These are phyloP conservation scores for Anthracocystis walkeri DNA, from an alignment of 1,284 basidiomycete genomes.

Conservation along the genomic window DNA sequence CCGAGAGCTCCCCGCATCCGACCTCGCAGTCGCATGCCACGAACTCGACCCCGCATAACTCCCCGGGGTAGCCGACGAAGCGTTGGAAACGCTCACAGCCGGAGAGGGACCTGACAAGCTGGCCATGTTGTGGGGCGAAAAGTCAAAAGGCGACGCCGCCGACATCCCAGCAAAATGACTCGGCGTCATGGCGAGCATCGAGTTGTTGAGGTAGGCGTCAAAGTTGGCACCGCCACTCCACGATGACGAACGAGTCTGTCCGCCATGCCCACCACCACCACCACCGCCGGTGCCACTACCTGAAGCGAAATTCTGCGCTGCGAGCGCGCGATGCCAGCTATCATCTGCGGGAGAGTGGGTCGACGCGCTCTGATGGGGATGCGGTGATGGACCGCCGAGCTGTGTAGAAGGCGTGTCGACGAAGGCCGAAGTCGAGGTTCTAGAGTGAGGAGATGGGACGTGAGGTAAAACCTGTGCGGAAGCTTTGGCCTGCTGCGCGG, in stretches of 20 bases:
- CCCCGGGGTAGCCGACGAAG: conserved; percentile 32
- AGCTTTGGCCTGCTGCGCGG: conserved; percentile 20
- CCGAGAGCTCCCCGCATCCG: conserved; percentile 26
- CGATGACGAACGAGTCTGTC: conserved; percentile 39
- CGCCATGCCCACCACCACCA: not conserved
- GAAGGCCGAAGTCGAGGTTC: conserved; percentile 14
- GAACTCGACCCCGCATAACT: conserved; percentile 37
- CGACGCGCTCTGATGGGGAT: conserved; percentile 7
- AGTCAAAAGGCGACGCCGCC: conserved; percentile 34
- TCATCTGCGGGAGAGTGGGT: conserved; percentile 28
- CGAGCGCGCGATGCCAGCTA: conserved; percentile 34
- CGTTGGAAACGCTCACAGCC: conserved; percentile 23
- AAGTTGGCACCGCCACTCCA: conserved; percentile 39
- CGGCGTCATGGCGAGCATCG: conserved; percentile 45
- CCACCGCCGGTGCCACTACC: not conserved
- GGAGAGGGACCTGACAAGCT: conserved; percentile 24
- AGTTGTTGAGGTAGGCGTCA: conserved; percentile 40
- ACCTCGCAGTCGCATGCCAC: conserved; percentile 25
- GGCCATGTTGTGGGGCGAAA: conserved; percentile 29
- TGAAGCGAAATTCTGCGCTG: conserved; percentile 26
- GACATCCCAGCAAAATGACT: conserved; percentile 28
- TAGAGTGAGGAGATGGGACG: conserved; percentile 17
- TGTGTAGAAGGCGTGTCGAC: conserved; percentile 12
- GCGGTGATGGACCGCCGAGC: conserved; percentile 12
- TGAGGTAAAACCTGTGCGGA: not conserved